Evolutionary conservation across 1,284 basidiomycete genomes (phyloP).

Genomic region (Phellopilus nigrolimitatus): DNA sequence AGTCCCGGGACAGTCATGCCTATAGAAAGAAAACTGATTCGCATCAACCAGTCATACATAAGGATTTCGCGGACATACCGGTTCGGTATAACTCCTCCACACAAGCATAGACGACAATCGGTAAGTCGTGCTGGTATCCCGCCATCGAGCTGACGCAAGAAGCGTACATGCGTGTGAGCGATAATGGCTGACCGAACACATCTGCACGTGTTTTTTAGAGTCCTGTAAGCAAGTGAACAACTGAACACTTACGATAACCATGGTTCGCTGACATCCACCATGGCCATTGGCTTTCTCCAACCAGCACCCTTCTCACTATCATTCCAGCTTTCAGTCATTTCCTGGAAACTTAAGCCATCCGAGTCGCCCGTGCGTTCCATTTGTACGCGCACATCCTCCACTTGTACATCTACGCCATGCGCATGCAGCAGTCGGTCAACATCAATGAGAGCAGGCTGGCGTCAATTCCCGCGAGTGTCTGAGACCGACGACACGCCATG

Average conservation of each 20-base stretch:
- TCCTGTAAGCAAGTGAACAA: background rate
- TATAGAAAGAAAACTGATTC: slow-evolving; percentile 21
- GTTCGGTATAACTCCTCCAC: slow-evolving; percentile 57
- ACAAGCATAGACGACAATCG: slow-evolving; percentile 50
- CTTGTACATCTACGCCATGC: background rate
- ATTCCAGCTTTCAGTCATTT: background rate
- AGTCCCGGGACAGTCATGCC: slow-evolving; percentile 44
- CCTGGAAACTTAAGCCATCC: background rate
- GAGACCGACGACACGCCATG: background rate
- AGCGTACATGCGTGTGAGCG: slow-evolving; percentile 41
- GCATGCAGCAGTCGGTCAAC: slow-evolving; percentile 3
- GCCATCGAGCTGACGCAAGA: slow-evolving; percentile 43
- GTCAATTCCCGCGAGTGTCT: background rate
- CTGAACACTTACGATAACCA: slow-evolving; percentile 3
- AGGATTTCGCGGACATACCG: slow-evolving; percentile 37
- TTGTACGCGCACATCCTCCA: background rate
- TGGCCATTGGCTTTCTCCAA: background rate
- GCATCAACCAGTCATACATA: background rate
- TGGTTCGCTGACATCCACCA: slow-evolving; percentile 2
- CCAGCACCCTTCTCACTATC: background rate
- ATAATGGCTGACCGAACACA: slow-evolving; percentile 46
- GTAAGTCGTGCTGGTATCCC: slow-evolving; percentile 49
- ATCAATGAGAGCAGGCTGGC: slow-evolving; percentile 6
- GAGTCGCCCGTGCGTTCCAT: background rate
- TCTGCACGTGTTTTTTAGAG: slow-evolving; percentile 27